phyloP scores from a whole-genome alignment of 306 rosid species.

The Cicer cuneatum region DNA sequence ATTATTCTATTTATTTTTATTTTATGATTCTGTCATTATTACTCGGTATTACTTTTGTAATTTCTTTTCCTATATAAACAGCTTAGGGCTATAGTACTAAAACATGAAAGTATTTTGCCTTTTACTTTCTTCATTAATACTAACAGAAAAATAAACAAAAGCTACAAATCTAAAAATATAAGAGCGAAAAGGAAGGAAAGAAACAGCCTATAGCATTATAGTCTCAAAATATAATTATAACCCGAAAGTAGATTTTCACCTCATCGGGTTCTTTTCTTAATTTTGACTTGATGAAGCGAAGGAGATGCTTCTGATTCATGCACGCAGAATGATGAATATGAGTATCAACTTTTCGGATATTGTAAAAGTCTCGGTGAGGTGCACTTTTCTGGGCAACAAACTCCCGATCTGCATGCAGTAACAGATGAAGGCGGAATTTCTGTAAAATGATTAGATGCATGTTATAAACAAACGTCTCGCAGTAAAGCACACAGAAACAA shows the following conservation, averaged over 20 bases:
- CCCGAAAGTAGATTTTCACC: constrained; percentile 48
- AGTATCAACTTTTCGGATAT: constrained; percentile 84
- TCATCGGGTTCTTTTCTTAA: constrained; percentile 82
- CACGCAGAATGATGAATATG: constrained; percentile 96
- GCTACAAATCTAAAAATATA: constrained; percentile 40
- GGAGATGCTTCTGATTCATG: constrained; percentile 95
- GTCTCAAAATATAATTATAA: constrained; percentile 8
- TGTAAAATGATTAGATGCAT: constrained; percentile 53
- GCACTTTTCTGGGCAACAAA: constrained; percentile 82
- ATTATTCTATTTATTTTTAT: no score
- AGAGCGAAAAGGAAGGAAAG: neutral
- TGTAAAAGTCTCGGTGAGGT: constrained; percentile 91
- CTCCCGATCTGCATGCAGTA: constrained; percentile 71
- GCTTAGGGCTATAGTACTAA: no score
- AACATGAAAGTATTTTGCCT: no score
- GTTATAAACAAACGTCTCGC: constrained; percentile 45
- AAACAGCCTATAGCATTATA: neutral
- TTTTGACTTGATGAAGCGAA: constrained; percentile 85
- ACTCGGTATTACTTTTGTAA: no score
- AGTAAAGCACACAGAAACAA: constrained; percentile 21
- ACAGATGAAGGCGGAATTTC: constrained; percentile 91
- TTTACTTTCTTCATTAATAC: no score
- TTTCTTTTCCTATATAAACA: no score
- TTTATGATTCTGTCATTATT: no score
- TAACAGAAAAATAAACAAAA: constrained; percentile 34